Conservation (phyloP, 1,284 basidiomycete genomes). For the Fomes fomentarius region DNA sequence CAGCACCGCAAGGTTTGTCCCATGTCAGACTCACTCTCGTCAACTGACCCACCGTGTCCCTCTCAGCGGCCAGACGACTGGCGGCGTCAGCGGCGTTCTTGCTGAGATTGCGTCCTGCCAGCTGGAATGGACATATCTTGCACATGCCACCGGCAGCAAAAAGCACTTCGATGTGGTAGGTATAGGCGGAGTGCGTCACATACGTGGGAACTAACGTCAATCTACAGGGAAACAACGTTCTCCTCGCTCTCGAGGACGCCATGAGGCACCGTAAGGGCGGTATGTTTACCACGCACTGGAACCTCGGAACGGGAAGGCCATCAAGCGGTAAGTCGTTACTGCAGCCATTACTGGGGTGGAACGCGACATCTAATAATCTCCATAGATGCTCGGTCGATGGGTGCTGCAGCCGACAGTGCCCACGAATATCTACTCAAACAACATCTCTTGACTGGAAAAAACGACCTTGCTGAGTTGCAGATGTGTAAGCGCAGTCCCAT, state of each 20-base stretch:
- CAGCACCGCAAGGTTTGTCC: conserved; percentile 41
- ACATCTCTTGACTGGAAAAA: conserved; percentile 65
- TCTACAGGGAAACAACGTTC: conserved; percentile 22
- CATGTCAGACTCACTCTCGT: no score
- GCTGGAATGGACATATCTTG: conserved; percentile 67
- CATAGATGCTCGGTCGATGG: conserved; percentile 46
- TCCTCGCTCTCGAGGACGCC: conserved; percentile 30
- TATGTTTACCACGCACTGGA: conserved; percentile 60
- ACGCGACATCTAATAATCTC: no score
- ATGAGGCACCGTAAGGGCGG: conserved; percentile 49
- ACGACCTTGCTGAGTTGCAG: conserved; percentile 53
- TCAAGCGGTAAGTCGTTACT: conserved; percentile 37
- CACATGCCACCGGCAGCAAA: conserved; percentile 58
- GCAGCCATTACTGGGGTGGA: no score
- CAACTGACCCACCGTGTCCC: neutral
- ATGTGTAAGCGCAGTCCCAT: conserved; percentile 50
- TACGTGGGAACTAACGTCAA: neutral
- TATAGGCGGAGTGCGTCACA: neutral
- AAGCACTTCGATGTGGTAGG: conserved; percentile 54
- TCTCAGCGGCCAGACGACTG: conserved; percentile 6
- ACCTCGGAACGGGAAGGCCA: conserved; percentile 44
- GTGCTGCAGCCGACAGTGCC: conserved; percentile 68
- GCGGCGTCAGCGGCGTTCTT: conserved; percentile 22
- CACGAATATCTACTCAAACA: conserved; percentile 82
- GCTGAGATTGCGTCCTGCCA: conserved; percentile 60